These are phyloP conservation scores for Fonsecaea pedrosoi DNA, from an alignment of 2,329 filamentous ascomycete species.

Conservation along the genomic window DNA sequence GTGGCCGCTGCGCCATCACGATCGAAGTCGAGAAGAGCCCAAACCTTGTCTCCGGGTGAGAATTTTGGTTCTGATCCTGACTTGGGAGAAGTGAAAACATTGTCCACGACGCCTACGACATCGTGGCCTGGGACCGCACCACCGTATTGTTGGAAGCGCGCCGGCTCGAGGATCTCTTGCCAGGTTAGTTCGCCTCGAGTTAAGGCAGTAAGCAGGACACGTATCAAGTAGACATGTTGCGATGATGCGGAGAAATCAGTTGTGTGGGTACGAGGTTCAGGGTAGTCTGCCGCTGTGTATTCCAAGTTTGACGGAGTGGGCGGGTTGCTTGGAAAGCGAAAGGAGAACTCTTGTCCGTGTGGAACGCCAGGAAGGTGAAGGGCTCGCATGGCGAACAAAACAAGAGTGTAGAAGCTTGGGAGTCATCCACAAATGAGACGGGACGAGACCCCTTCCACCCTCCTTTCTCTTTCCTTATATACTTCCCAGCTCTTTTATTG, in stretches of 20 bases:
- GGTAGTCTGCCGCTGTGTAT: conserved; percentile 45
- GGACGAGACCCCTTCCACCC: not conserved
- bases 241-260: conserved; percentile 39
- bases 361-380: conserved; percentile 25
- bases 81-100: conserved; percentile 43
- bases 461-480: conserved; percentile 2
- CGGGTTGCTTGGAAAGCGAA: conserved; percentile 32
- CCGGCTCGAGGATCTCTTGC: conserved; percentile 38
- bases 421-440: not conserved
- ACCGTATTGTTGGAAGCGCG: conserved; percentile 41
- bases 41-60: conserved; percentile 50
- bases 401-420: not conserved
- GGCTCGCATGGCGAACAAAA: conserved; percentile 14
- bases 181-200: conserved; percentile 48
- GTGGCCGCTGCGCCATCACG: conserved; percentile 53
- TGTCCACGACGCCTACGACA: conserved; percentile 48
- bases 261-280: conserved; percentile 42
- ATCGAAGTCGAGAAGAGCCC: conserved; percentile 48
- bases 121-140: conserved; percentile 51
- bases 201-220: conserved; percentile 49
- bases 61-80: conserved; percentile 48
- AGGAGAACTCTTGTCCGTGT: conserved; percentile 7
- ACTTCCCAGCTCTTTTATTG: not conserved
- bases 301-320: conserved; percentile 41
- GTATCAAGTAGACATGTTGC: conserved; percentile 48